Base-by-base conservation (phyloP, 371 early-diverging fungal species). In the Mucor indicus region DNA sequence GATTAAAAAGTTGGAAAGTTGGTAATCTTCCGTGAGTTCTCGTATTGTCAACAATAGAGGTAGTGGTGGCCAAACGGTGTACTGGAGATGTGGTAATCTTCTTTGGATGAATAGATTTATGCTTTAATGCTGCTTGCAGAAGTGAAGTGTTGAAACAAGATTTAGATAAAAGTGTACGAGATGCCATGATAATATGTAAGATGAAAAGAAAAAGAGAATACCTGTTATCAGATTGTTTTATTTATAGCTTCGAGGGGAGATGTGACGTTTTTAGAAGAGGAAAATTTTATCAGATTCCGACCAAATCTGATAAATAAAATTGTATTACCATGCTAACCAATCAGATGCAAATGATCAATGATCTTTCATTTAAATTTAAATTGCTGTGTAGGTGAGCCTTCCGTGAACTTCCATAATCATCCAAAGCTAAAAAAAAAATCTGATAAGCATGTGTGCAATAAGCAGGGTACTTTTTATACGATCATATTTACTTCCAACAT, bases 61-160 rank as follows among this genome's bases (percentile, higher is more conserved):
- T 57, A 5, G 57, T 57, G 3, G 57, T 57, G 12, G 57, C 51
- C 24, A 46, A 48, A 23, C 51, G 57, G 19, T 41, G 37, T 7
- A 48, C 57, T 38, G 50, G 57, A 15, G 51, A 47, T 17, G 25
- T 37, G 25, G 57, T 46, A 32, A 50, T n/a, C n/a, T n/a, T n/a
- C n/a, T n/a, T n/a, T n/a, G n/a, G 46, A 6, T 47, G 33, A 10
- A 43, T 47, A 15, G 43, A 47, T 37, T 40, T 35, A 22, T 51
- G 50, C 23, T 57, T 57, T 4, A 57, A 42, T 12, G 40, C 45
- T 25, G 31, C 33, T 19, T 45, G 30, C 3, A 44, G 21, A 31
- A 39, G 35, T n/a, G 46, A 31, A 1, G 53, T 33, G 12, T 53
- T 53, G 30, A 45, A 29, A n/a, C 45, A 44, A 22, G 44, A 38